Conservation (phyloP, 148 eudicot genomes). For the Fagopyrum esculentum region DNA sequence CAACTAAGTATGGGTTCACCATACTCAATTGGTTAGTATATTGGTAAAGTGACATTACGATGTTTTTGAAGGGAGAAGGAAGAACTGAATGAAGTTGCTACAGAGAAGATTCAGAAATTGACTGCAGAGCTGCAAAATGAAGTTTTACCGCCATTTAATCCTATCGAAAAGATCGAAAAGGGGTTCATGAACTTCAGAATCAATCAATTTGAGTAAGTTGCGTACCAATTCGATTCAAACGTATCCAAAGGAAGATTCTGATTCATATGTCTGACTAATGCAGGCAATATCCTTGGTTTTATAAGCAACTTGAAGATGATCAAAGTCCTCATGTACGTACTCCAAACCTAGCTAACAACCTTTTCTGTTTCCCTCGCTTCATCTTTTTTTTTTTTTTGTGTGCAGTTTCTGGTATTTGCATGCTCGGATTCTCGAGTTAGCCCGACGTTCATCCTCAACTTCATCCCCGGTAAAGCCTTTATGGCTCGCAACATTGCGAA, state of each 20-base stretch:
- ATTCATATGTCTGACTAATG: background rate
- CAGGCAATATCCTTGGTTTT: background rate
- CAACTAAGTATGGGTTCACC: no score
- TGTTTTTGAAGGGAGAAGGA: slow-evolving; percentile 1
- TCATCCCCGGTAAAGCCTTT: slow-evolving; percentile 32
- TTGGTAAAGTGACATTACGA: no score
- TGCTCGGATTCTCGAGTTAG: slow-evolving; percentile 42
- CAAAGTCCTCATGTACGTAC: slow-evolving; percentile 1
- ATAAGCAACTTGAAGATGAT: background rate
- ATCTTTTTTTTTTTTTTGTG: background rate
- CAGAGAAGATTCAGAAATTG: slow-evolving; percentile 3
- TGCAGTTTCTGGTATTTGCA: slow-evolving; percentile 37
- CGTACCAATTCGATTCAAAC: background rate
- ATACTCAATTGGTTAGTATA: no score
- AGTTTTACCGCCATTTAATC: background rate
- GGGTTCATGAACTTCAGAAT: slow-evolving; percentile 12
- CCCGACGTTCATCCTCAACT: slow-evolving; percentile 24
- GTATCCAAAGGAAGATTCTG: background rate
- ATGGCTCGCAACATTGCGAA: slow-evolving; percentile 31
- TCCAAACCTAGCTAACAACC: no score
- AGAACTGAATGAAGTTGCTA: slow-evolving; percentile 10
- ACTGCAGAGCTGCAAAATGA: background rate
- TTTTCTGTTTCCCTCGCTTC: no score
- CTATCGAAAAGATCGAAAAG: slow-evolving; percentile 2
- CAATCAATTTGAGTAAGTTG: slow-evolving; percentile 2